phyloP scores from a whole-genome alignment of 345 rosid species.

The Noccaea bulbosa region DNA sequence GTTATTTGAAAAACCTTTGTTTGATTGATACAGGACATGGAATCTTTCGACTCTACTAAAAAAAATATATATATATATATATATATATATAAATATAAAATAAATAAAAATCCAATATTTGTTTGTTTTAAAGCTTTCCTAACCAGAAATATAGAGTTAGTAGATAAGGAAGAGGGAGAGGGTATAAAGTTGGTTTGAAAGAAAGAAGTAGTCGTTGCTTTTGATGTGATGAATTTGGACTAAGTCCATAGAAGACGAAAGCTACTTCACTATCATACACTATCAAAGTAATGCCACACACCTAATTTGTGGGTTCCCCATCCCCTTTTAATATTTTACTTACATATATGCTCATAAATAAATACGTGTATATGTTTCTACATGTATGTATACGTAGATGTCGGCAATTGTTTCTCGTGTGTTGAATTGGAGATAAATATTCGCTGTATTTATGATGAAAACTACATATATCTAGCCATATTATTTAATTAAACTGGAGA shows the following conservation, averaged over 20 bases:
- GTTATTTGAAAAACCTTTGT: conserved; percentile 9
- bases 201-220: conserved; percentile 33
- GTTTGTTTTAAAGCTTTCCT: neutral
- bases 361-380: conserved; percentile 4
- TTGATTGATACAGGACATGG: conserved; percentile 22
- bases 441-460: neutral
- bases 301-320: conserved; percentile 48
- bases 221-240: conserved; percentile 46
- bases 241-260: conserved; percentile 38
- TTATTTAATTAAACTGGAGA: too few species aligned
- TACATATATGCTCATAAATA: conserved; percentile 13
- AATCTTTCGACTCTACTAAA: conserved; percentile 5
- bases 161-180: conserved; percentile 38
- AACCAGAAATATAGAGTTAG: conserved; percentile 27
- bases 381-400: conserved; percentile 8
- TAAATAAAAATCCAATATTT: neutral
- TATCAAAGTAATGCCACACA: conserved; percentile 27
- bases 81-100: too few species aligned
- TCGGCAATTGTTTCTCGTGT: conserved; percentile 23
- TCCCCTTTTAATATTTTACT: neutral
- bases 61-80: neutral
- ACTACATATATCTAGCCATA: neutral
- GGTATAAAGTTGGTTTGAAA: conserved; percentile 41
- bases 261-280: conserved; percentile 34
- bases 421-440: conserved; percentile 7